Percentiles rank a stretch among this genome's conserved stretches.
phyloP scores from a whole-genome alignment of 768 basidiomycete species.

The Boletellus ananiceps region DNA sequence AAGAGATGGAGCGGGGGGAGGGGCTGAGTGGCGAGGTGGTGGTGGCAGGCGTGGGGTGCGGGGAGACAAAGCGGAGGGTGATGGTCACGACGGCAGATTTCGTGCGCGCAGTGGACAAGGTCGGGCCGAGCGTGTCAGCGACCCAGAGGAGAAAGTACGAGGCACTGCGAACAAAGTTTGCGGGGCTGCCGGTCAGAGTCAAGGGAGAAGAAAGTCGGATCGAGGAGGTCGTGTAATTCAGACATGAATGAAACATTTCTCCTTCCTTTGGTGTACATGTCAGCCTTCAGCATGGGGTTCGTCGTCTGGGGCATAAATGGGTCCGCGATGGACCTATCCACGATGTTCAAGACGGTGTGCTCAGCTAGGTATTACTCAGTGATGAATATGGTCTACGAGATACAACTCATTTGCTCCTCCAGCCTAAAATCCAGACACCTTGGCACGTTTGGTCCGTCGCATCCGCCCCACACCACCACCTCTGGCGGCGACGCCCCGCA shows the following conservation, averaged over 20 bases:
- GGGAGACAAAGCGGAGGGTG: slow-evolving; percentile 4
- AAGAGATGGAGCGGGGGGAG: slow-evolving; percentile 43
- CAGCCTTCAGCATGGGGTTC: too few species aligned
- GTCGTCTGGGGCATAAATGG: too few species aligned
- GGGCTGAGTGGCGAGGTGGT: slow-evolving; percentile 3
- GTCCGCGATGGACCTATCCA: too few species aligned
- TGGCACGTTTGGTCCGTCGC: slow-evolving; percentile 12
- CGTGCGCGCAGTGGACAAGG: slow-evolving; percentile 65
- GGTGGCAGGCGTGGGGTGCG: not conserved
- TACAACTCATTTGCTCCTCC: not conserved
- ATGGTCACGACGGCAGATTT: slow-evolving; percentile 68
- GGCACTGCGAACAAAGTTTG: slow-evolving; percentile 73
- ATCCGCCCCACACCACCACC: not conserved
- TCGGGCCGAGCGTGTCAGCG: slow-evolving; percentile 79
- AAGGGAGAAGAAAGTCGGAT: slow-evolving; percentile 31
- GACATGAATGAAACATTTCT: not conserved
- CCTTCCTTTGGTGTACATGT: too few species aligned
- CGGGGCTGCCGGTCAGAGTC: slow-evolving; percentile 62
- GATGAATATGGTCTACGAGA: not conserved
- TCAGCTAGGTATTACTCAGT: too few species aligned
- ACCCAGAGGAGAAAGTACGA: slow-evolving; percentile 78
- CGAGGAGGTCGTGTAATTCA: slow-evolving; percentile 14
- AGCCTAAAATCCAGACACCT: slow-evolving; percentile 7
- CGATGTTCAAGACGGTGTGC: too few species aligned
- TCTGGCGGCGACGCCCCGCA: slow-evolving; percentile 7